Evolutionary conservation across 2,329 filamentous ascomycete species (phyloP), one percentile per base, ranked within the genome.

Genomic region (Orbilia javanica): DNA sequence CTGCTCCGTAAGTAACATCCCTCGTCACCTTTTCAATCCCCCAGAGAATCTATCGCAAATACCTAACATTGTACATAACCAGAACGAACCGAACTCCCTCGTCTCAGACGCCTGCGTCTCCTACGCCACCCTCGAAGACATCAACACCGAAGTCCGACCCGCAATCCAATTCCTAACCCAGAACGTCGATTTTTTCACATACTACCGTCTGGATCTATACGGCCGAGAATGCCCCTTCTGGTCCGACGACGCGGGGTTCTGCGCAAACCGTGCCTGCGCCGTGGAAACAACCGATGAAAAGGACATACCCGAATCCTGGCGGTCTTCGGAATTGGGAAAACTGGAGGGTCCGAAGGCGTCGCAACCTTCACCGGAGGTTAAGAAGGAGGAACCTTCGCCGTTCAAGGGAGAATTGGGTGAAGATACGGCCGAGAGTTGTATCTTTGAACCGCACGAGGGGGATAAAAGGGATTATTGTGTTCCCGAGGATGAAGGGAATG

Each of bases 221-320:
- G 92, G 96, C 84, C 97, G 96, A 84, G 90, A 89, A 85, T 99
- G 96, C 83, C 96, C 96, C 0, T 99, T 98, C 84, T 99, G 96
- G 95, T 89, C 91, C 83, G 96, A 99, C 84, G 91, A 94, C 79
- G 92, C 92, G 84, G 93, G 93, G 84, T 93, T 97, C 88, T 99
- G 96, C 85, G 96, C 94, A 80, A 99, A 99, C 85, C 94, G 97
- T 81, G 96, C 94, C 20, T 99, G 96, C 84, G 93, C 95, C 10
- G 96, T 99, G 18, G 94, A 96, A 83, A 98, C 95, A 0, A 88
- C 98, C 78, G 95, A 98, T 68, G 95, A 99, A 84, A 92, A 96
- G 79, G 95, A 98, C 80, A 94, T 99, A 68, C 96, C 96, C 7
- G 86, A 89, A 80, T 91, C 96, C 79, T 99, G 96, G 96, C 90